phyloP scores from a whole-genome alignment of 2,329 filamentous ascomycete genomes.

The Chrysosporium queenslandicum region DNA sequence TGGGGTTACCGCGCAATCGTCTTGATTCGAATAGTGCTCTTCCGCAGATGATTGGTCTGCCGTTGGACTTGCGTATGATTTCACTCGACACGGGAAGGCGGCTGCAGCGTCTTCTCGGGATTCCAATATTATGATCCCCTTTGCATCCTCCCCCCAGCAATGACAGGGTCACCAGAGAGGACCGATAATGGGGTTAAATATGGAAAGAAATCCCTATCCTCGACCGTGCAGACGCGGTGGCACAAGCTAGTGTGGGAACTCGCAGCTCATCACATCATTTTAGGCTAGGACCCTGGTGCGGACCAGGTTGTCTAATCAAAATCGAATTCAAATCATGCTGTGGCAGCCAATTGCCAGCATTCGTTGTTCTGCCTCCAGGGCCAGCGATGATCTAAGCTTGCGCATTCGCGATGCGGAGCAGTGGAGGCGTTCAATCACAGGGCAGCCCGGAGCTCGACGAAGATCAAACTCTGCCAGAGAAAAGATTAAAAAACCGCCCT shows the following conservation, averaged over 20 bases:
- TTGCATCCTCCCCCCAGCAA: not conserved
- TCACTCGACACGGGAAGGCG: not conserved
- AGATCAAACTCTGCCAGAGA: conserved; percentile 4
- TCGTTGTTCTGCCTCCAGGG: not conserved
- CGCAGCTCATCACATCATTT: conserved; percentile 14
- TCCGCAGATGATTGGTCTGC: not conserved
- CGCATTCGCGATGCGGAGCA: not conserved
- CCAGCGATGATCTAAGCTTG: not conserved
- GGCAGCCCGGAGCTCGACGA: not conserved
- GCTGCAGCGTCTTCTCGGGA: not conserved
- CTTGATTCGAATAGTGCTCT: not conserved
- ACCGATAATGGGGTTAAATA: not conserved
- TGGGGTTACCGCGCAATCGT: not conserved
- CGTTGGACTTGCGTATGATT: not conserved
- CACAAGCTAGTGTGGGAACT: conserved; percentile 13
- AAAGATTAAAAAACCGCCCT: not conserved
- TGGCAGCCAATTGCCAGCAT: not conserved
- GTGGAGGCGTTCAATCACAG: conserved; percentile 1
- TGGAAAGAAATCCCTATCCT: not conserved
- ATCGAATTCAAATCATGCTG: no score
- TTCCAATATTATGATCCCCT: conserved; percentile 2
- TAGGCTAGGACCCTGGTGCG: not conserved
- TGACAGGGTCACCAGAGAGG: not conserved
- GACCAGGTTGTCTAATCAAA: not conserved
- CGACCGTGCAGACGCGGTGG: conserved; percentile 9